A percentile compares a stretch with the other conserved stretches of the same genome.
Evolutionary conservation across 495 filamentous ascomycete genomes (phyloP).

Genomic region (Pyrenopolyporus hunteri): DNA sequence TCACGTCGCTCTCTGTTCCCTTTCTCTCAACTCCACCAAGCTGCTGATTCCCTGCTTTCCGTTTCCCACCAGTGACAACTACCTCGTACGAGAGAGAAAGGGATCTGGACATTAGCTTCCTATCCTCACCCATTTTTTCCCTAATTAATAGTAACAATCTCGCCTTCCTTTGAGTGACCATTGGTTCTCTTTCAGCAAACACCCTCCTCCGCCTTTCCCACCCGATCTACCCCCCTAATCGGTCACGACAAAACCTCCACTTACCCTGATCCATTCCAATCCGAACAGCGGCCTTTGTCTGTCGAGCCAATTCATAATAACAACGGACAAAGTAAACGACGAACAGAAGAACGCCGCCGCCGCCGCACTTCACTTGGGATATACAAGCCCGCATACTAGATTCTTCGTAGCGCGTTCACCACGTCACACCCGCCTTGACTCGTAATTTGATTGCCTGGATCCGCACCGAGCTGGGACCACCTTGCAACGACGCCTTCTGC

Average conservation of each 20-base stretch:
- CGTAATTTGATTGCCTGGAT: slow-evolving; percentile 32
- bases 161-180: slow-evolving; percentile 41
- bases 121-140: slow-evolving; percentile 31
- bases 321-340: slow-evolving; percentile 38
- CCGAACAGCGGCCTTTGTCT: slow-evolving; percentile 30
- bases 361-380: slow-evolving; percentile 15
- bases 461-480: slow-evolving; percentile 33
- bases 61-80: slow-evolving; percentile 15
- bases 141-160: slow-evolving; percentile 43
- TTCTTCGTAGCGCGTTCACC: slow-evolving; percentile 54
- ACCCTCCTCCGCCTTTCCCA: slow-evolving; percentile 18
- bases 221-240: slow-evolving; percentile 27
- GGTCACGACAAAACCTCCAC: slow-evolving; percentile 26
- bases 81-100: slow-evolving; percentile 19
- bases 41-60: slow-evolving; percentile 39
- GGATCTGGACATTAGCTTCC: slow-evolving; percentile 39
- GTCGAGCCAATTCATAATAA: slow-evolving; percentile 32
- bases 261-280: slow-evolving; percentile 29
- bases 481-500: slow-evolving; percentile 29
- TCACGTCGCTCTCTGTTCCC: slow-evolving; percentile 42
- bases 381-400: slow-evolving; percentile 46
- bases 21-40: slow-evolving; percentile 31
- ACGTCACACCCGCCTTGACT: slow-evolving; percentile 45
- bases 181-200: slow-evolving; percentile 36
- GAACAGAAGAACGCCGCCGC: slow-evolving; percentile 28